phyloP scores from a whole-genome alignment of 2,329 filamentous ascomycete genomes.

The Didymellaceae sp. region DNA sequence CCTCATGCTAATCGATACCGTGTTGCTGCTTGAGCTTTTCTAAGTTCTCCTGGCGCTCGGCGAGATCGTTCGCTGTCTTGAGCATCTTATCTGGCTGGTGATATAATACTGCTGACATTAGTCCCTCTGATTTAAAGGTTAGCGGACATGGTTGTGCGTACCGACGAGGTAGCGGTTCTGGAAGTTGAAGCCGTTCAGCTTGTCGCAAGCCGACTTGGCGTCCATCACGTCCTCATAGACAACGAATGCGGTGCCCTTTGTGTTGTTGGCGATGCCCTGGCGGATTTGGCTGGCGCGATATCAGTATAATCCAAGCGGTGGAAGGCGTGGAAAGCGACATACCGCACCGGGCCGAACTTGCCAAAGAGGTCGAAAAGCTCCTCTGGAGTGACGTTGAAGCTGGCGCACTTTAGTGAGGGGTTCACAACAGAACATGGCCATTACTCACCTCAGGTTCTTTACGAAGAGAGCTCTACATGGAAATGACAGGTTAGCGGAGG shows the following conservation, averaged over 20 bases:
- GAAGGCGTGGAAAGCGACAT: slow-evolving; percentile 50
- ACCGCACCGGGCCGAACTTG: slow-evolving; percentile 96
- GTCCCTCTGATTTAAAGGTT: not conserved
- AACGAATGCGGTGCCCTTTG: slow-evolving; percentile 98
- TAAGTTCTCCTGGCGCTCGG: slow-evolving; percentile 93
- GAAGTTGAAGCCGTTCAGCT: slow-evolving; percentile 99
- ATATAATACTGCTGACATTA: slow-evolving; percentile 65
- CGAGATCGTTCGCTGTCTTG: slow-evolving; percentile 91
- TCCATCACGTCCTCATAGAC: slow-evolving; percentile 99
- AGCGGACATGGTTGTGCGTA: slow-evolving; percentile 55
- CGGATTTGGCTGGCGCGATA: slow-evolving; percentile 80
- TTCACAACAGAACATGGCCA: not conserved
- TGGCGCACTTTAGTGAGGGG: slow-evolving; percentile 46
- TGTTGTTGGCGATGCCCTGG: slow-evolving; percentile 95
- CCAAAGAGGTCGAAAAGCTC: slow-evolving; percentile 99
- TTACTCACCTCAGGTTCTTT: slow-evolving; percentile 90
- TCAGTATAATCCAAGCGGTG: slow-evolving; percentile 28
- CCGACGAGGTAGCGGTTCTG: slow-evolving; percentile 98
- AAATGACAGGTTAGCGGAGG: slow-evolving; percentile 39
- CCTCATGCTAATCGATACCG: slow-evolving; percentile 83
- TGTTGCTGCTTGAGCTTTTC: slow-evolving; percentile 97
- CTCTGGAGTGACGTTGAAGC: slow-evolving; percentile 98
- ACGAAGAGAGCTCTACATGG: slow-evolving; percentile 91
- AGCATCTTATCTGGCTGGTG: slow-evolving; percentile 80
- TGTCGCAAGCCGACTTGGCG: slow-evolving; percentile 98